phyloP scores from a whole-genome alignment of 2,329 filamentous ascomycete species.

The Trichophyton benhamiae region DNA sequence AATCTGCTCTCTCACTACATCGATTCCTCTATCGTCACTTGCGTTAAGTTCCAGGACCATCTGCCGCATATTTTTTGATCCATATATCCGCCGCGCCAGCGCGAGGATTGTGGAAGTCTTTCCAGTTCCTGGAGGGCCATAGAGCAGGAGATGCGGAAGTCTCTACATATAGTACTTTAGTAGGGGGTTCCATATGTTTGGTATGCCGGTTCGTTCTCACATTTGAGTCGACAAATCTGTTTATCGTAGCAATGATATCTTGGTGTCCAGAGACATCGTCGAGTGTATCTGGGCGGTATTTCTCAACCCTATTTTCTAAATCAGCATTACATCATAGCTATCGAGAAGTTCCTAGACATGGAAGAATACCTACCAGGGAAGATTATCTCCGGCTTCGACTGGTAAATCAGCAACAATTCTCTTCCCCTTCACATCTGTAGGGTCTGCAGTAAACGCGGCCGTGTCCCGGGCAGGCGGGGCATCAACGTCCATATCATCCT shows the following conservation, averaged over 20 bases:
- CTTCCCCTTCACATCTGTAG: slow-evolving; percentile 59
- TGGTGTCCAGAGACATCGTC: slow-evolving; percentile 92
- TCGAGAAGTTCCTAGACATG: too few species aligned
- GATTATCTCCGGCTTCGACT: slow-evolving; percentile 80
- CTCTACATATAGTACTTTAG: slow-evolving; percentile 36
- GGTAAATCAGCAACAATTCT: slow-evolving; percentile 84
- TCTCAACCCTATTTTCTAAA: slow-evolving; percentile 63
- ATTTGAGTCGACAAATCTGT: slow-evolving; percentile 92
- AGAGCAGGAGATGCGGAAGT: slow-evolving; percentile 88
- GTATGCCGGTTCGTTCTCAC: slow-evolving; percentile 26
- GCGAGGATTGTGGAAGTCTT: slow-evolving; percentile 96
- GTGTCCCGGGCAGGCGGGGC: slow-evolving; percentile 37
- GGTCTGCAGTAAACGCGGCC: slow-evolving; percentile 60
- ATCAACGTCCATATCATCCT: slow-evolving; percentile 60
- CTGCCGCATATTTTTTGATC: slow-evolving; percentile 80
- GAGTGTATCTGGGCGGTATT: slow-evolving; percentile 81
- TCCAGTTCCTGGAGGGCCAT: slow-evolving; percentile 89
- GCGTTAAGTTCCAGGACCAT: slow-evolving; percentile 98
- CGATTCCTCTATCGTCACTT: slow-evolving; percentile 92
- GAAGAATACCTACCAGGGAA: slow-evolving; percentile 61
- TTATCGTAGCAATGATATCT: slow-evolving; percentile 94
- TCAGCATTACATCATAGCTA: slow-evolving; percentile 13
- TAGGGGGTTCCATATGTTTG: neutral
- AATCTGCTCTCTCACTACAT: slow-evolving; percentile 96
- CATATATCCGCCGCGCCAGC: slow-evolving; percentile 85